phyloP scores from a whole-genome alignment of 1,139 yeast genomes.

The Pneumocystis wakefieldiae region DNA sequence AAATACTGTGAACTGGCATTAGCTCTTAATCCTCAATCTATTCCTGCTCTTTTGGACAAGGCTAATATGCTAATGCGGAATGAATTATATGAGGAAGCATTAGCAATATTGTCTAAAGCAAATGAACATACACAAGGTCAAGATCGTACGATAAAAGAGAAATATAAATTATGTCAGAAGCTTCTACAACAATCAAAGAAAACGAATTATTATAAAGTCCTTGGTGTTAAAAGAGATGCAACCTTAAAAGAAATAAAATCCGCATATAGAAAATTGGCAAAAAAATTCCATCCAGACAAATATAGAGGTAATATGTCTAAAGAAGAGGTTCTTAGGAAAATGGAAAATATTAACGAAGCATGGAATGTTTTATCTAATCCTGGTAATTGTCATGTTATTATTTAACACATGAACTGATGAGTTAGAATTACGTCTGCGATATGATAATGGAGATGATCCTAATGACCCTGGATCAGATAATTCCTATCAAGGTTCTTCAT shows the following conservation, averaged over 20 bases:
- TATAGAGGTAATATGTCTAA: constrained; percentile 46
- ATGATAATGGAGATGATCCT: constrained; percentile 50
- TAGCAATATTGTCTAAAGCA: constrained; percentile 29
- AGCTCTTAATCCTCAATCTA: constrained; percentile 26
- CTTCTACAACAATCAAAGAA: constrained; percentile 38
- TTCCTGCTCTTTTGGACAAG: constrained; percentile 34
- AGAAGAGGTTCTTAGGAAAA: constrained; percentile 64
- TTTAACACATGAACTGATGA: background rate
- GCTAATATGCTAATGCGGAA: constrained; percentile 31
- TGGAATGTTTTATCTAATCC: constrained; percentile 62
- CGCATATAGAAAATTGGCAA: constrained; percentile 66
- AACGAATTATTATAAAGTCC: constrained; percentile 66
- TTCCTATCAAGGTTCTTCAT: constrained; percentile 5
- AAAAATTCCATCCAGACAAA: constrained; percentile 85
- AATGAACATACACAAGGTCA: constrained; percentile 30
- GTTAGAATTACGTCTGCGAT: constrained; percentile 45
- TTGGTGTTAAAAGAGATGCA: constrained; percentile 56
- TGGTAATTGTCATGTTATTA: background rate
- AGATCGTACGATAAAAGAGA: constrained; percentile 32
- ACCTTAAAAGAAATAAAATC: constrained; percentile 59
- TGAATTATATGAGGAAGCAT: constrained; percentile 34
- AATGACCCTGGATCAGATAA: constrained; percentile 14
- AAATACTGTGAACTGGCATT: constrained; percentile 28
- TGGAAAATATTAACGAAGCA: constrained; percentile 89
- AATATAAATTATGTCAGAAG: constrained; percentile 40